A percentile compares a stretch with the other conserved stretches of the same genome.
Conservation (phyloP, 169 alveolate genomes). For the Plasmodium malariae region DNA sequence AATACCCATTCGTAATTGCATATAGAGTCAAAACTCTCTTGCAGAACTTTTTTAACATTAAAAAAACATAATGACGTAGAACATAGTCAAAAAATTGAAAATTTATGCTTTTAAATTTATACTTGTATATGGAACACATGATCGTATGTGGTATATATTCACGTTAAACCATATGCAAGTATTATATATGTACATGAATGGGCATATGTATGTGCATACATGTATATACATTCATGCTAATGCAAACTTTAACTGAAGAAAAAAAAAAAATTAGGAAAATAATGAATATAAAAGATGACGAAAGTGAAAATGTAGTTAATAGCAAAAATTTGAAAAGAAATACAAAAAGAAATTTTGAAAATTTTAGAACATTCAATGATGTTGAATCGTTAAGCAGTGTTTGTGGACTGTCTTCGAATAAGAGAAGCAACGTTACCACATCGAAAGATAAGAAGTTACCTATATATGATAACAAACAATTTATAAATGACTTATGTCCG, state of each 20-base stretch:
- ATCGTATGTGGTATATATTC: no score
- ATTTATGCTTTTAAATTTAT: no score
- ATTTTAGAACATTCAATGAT: background rate
- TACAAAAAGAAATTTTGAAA: conserved; percentile 40
- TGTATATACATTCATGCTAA: background rate
- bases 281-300: conserved; percentile 7
- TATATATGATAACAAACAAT: background rate
- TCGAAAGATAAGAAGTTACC: background rate
- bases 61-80: no score
- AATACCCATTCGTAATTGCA: no score
- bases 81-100: no score
- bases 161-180: no score
- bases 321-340: conserved; percentile 1
- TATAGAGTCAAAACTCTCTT: no score
- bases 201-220: background rate
- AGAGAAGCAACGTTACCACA: conserved; percentile 3
- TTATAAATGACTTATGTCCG: background rate
- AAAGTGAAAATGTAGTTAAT: conserved; percentile 3
- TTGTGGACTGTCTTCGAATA: conserved; percentile 9
- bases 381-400: conserved; percentile 2
- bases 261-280: background rate
- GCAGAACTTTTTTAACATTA: no score
- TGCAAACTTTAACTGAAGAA: background rate
- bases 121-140: no score
- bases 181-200: no score